Conservation (phyloP, 441 rosid species). For the Brassica hybrid region DNA sequence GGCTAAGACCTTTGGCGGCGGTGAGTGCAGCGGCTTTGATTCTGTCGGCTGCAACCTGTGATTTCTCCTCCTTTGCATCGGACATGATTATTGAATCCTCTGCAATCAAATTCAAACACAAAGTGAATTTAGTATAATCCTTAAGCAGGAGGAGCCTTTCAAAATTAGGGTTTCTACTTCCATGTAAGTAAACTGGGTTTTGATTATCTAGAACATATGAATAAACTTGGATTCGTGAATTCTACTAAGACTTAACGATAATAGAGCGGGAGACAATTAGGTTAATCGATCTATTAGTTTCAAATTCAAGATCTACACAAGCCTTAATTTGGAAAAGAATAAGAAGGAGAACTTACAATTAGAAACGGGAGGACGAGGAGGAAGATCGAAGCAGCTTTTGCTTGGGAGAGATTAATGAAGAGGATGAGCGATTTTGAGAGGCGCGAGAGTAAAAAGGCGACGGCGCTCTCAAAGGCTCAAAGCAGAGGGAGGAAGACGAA, state of each 20-base stretch:
- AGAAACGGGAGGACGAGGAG: not conserved
- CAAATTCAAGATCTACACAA: constrained; percentile 27
- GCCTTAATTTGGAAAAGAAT: not conserved
- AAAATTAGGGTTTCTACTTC: not conserved
- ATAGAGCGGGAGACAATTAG: not conserved
- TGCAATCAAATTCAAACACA: not conserved
- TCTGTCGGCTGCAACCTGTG: constrained; percentile 87
- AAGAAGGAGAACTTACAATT: constrained; percentile 15
- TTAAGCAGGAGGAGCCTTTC: not conserved
- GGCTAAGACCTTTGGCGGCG: constrained; percentile 91
- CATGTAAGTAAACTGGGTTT: not conserved
- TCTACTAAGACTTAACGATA: not conserved
- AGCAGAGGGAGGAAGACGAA: not conserved
- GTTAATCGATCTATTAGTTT: not conserved
- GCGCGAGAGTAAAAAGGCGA: constrained; percentile 19
- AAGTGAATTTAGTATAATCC: not conserved
- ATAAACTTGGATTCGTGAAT: not conserved
- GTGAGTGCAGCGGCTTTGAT: constrained; percentile 90
- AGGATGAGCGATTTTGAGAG: not conserved
- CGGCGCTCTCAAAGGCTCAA: not conserved
- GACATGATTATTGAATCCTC: constrained; percentile 48
- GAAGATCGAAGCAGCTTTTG: constrained; percentile 6
- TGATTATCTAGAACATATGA: not conserved
- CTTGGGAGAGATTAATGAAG: not conserved
- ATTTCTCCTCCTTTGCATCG: constrained; percentile 81